Percentiles rank a stretch among this genome's conserved stretches.
phyloP scores from a whole-genome alignment of 345 rosid species.

The Crucihimalaya himalaica region DNA sequence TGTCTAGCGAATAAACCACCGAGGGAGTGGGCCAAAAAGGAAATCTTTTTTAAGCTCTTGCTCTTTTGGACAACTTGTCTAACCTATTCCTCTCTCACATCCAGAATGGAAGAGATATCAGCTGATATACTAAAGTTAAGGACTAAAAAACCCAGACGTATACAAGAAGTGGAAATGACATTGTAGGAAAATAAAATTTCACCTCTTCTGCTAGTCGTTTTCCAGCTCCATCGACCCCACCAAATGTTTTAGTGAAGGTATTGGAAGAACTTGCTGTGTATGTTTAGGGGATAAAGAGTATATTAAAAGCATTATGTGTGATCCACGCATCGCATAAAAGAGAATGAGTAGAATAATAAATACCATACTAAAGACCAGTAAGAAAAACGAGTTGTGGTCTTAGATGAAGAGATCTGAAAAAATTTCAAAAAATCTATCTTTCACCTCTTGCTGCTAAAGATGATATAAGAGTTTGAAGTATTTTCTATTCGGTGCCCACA shows the following conservation, averaged over 20 bases:
- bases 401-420: neutral
- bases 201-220: constrained; percentile 92
- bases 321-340: neutral
- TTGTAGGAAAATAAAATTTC: constrained; percentile 39
- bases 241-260: constrained; percentile 73
- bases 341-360: neutral
- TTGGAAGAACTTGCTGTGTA: constrained; percentile 88
- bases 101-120: neutral
- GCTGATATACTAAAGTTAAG: neutral
- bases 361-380: neutral
- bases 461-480: constrained; percentile 9
- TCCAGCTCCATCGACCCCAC: constrained; percentile 95
- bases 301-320: neutral
- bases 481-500: neutral
- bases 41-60: constrained; percentile 72
- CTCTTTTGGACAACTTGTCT: constrained; percentile 69
- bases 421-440: neutral
- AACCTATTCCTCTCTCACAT: constrained; percentile 52
- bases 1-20: constrained; percentile 97
- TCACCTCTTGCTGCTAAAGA: neutral
- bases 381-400: neutral
- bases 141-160: constrained; percentile 9
- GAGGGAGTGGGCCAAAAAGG: constrained; percentile 95
- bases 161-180: neutral
- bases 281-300: constrained; percentile 18